These are phyloP conservation scores for Epichloe elymi DNA, from an alignment of 2,329 filamentous ascomycete genomes.

Conservation along the genomic window DNA sequence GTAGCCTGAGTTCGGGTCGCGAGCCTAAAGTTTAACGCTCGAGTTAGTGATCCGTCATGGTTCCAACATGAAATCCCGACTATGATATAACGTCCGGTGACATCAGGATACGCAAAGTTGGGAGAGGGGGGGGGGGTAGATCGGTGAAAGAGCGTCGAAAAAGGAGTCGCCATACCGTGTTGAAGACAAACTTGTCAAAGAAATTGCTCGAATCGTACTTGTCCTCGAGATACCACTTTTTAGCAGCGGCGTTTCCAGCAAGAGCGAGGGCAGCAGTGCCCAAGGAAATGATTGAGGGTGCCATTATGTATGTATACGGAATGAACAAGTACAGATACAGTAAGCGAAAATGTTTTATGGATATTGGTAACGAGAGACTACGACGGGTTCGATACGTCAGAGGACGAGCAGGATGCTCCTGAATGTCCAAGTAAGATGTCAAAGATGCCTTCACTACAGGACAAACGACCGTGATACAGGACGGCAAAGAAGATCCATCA, in stretches of 20 bases:
- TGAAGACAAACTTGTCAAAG: constrained; percentile 34
- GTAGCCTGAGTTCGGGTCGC: constrained; percentile 45
- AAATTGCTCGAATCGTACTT: constrained; percentile 31
- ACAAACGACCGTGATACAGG: neutral
- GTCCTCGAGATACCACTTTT: constrained; percentile 26
- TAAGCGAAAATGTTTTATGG: constrained; percentile 12
- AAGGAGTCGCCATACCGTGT: constrained; percentile 16
- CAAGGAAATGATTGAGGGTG: constrained; percentile 26
- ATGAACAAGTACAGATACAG: too few species aligned
- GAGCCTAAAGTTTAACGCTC: constrained; percentile 4
- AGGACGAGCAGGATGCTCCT: constrained; percentile 19
- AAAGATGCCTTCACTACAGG: neutral
- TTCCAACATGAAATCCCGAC: neutral
- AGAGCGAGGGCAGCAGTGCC: constrained; percentile 25
- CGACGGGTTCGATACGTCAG: constrained; percentile 29
- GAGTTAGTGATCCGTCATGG: neutral
- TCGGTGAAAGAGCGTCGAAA: too few species aligned
- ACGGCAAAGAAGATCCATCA: neutral
- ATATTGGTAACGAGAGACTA: constrained; percentile 22
- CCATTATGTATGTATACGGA: constrained; percentile 18
- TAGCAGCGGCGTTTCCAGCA: constrained; percentile 19
- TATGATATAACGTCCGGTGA: neutral
- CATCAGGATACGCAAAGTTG: too few species aligned
- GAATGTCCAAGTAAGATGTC: neutral
- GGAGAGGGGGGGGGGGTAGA: too few species aligned